These are phyloP conservation scores for Agaricus subrufescens DNA, from an alignment of 768 basidiomycete species.

Conservation along the genomic window DNA sequence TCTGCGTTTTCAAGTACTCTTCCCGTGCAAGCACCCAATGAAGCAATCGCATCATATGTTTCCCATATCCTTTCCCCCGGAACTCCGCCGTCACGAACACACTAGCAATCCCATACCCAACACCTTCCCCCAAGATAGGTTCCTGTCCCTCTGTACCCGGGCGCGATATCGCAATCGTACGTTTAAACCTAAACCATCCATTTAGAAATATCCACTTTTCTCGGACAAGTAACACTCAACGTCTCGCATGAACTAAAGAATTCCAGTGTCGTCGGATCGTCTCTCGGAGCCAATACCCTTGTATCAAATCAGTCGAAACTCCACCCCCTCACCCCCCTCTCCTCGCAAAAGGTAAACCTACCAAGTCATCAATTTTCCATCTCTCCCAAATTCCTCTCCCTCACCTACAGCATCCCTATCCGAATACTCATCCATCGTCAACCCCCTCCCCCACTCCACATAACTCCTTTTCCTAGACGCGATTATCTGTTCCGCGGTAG, in stretches of 20 bases:
- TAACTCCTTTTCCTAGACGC: constrained; percentile 29
- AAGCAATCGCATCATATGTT: constrained; percentile 60
- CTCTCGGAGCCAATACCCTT: constrained; percentile 57
- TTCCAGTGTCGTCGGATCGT: constrained; percentile 43
- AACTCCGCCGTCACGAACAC: constrained; percentile 50
- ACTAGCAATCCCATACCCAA: constrained; percentile 49
- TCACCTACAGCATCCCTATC: constrained; percentile 36
- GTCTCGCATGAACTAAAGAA: constrained; percentile 62
- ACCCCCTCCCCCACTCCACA: constrained; percentile 38
- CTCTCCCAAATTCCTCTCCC: constrained; percentile 34
- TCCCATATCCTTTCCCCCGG: constrained; percentile 52
- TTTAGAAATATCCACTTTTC: background rate
- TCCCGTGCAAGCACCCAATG: constrained; percentile 35
- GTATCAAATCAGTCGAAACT: background rate
- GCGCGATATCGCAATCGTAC: constrained; percentile 24
- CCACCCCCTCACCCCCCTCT: background rate
- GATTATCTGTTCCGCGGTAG: constrained; percentile 40
- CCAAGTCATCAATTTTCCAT: constrained; percentile 50
- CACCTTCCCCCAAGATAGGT: constrained; percentile 22
- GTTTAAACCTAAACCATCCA: constrained; percentile 19
- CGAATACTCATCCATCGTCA: constrained; percentile 42
- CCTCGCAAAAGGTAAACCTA: constrained; percentile 16
- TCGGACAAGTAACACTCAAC: constrained; percentile 27
- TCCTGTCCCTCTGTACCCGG: constrained; percentile 3
- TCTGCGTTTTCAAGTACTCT: constrained; percentile 10